Evolutionary conservation across 306 rosid species (phyloP).

Genomic region (Canavalia gladiata): DNA sequence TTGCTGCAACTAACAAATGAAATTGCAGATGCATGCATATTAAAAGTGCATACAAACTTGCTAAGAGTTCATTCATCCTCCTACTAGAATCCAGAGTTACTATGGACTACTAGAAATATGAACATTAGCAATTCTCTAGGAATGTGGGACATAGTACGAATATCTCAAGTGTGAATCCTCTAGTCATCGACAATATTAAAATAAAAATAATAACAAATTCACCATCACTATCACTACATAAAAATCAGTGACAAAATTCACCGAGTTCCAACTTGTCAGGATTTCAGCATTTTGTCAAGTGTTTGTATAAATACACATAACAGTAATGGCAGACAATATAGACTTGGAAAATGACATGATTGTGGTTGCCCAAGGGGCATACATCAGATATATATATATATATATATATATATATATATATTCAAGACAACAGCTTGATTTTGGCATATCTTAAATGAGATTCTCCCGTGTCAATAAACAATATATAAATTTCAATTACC

Average conservation of each 20-base stretch:
- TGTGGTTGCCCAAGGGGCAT: neutral
- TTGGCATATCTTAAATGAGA: conserved; percentile 1
- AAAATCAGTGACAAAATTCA: neutral
- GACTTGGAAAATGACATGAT: neutral
- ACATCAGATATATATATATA: neutral
- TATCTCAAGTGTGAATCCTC: neutral
- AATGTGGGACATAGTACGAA: neutral
- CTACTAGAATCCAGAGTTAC: neutral
- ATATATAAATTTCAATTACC: conserved; percentile 51
- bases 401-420: no score
- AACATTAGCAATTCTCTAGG: neutral
- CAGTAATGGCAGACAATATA: neutral
- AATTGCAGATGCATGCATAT: neutral
- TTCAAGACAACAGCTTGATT: neutral
- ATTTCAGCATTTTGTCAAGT: neutral
- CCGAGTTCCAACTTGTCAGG: neutral
- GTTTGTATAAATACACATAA: neutral
- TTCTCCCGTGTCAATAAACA: neutral
- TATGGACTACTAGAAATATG: neutral
- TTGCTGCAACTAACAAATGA: neutral
- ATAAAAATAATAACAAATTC: neutral
- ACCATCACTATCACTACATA: neutral
- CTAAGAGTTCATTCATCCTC: neutral
- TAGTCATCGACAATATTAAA: neutral
- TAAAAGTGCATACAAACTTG: neutral